Percentiles rank a stretch among this genome's conserved stretches.
phyloP scores from a whole-genome alignment of 2,329 filamentous ascomycete genomes.

The Verticillium albo-atrum region DNA sequence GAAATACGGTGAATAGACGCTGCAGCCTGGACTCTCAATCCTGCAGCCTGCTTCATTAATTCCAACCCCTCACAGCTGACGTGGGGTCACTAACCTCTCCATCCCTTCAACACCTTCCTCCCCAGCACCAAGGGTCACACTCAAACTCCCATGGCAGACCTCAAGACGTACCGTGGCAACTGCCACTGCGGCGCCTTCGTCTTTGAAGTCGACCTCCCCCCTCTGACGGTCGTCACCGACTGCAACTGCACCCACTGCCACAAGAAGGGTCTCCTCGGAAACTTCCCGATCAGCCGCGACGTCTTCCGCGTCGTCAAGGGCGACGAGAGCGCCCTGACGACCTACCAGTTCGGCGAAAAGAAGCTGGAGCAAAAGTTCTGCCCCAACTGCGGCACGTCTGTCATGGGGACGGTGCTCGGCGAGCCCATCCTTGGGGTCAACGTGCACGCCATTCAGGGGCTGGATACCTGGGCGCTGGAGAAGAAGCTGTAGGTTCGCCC shows the following conservation, averaged over 20 bases:
- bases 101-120: background rate
- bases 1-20: too few species aligned
- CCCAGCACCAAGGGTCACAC: background rate
- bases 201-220: constrained; percentile 47
- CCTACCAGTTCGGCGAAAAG: constrained; percentile 38
- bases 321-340: constrained; percentile 29
- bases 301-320: constrained; percentile 44
- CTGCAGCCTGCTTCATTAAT: background rate
- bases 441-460: constrained; percentile 38
- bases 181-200: constrained; percentile 54
- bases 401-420: constrained; percentile 26
- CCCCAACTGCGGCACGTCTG: constrained; percentile 39
- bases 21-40: background rate
- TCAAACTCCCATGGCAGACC: background rate
- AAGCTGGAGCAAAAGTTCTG: constrained; percentile 47
- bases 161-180: constrained; percentile 47
- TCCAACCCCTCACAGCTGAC: background rate
- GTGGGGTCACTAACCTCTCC: too few species aligned
- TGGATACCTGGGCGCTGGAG: constrained; percentile 37
- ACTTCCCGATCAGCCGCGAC: constrained; percentile 21
- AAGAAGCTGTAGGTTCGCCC: constrained; percentile 24
- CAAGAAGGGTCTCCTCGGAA: constrained; percentile 41
- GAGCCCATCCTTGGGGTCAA: constrained; percentile 33
- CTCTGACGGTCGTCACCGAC: constrained; percentile 49
- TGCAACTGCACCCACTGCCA: constrained; percentile 67